A percentile compares a stretch with the other conserved stretches of the same genome.
phyloP scores from a whole-genome alignment of 75 land plant species.

The Sequoiadendron giganteum region DNA sequence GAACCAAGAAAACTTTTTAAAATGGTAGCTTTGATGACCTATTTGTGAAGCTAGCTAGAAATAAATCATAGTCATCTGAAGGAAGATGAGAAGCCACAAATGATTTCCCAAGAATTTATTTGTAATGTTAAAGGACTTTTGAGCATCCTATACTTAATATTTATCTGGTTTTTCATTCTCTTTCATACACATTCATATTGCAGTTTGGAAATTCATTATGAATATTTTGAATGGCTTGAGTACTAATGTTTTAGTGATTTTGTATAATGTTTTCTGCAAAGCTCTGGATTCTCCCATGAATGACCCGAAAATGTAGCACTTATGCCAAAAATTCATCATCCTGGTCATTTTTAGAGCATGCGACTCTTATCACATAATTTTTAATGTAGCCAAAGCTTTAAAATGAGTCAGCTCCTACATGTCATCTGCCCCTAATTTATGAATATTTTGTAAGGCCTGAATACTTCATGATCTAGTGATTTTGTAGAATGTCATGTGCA shows the following conservation, averaged over 20 bases:
- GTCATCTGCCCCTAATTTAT: background rate
- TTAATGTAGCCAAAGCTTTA: background rate
- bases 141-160: no score
- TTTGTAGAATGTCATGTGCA: background rate
- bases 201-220: background rate
- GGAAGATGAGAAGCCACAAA: background rate
- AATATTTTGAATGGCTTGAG: background rate
- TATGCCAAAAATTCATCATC: background rate
- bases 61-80: background rate
- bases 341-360: background rate
- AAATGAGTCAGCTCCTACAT: background rate
- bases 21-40: background rate
- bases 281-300: background rate
- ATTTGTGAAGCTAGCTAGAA: background rate
- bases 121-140: background rate
- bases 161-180: no score
- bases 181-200: no score
- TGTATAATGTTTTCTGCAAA: background rate
- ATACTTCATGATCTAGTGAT: background rate
- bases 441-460: background rate
- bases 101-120: background rate
- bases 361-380: background rate
- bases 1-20: background rate
- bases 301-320: background rate
- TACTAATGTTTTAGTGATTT: background rate